Base-by-base conservation (phyloP, 805 yeast genomes). In the Starmerella davenportii region DNA sequence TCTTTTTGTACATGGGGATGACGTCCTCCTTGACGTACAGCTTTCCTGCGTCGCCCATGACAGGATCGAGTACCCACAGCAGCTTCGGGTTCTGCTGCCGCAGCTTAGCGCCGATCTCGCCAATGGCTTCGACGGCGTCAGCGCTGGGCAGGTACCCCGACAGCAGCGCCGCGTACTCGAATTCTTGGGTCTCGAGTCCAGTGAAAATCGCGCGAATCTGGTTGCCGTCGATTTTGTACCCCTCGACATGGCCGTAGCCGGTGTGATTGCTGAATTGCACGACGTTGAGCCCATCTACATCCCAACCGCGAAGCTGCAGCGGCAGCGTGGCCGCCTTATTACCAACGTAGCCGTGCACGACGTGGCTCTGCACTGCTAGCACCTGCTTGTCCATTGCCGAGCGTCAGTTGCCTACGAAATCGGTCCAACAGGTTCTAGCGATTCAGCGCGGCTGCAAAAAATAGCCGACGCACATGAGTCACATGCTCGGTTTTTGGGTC, bases 301-400 rank as follows among this genome's bases (percentile, higher is more conserved):
- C 87, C 95, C 95, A 87, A 0, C 90, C 92, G 34, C 71, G 64
- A 31, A 73, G 62, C 53, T 87, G 95, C 18, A 87, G 60, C 0
- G 96, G 95, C 53, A 90, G 79, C 2, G 87, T 79, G 1, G 90
- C 80, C 0, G 95, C 93, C 41, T 75, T 70, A 55, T 84, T 84
- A 1, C 98, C 98, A 2, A 90, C 98, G 51, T 81, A 78, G 2
- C 98, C 98, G 54, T 87, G 96, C 2, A 74, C 84, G 1, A 90
- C 96, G 56, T 90, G 95, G 3, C 94, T 81, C 49, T 81, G 87
- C 8, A 84, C 64, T 3, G 79, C 67, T 2, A 78, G 63, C 4
- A 66, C 53, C 32, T 39, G 18, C 16, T 40, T 43, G n/a, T 39
- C 47, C 5, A 11, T 32, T 17, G 13, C n/a, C 24, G 15, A 19